Percentiles rank a stretch among this genome's conserved stretches.
phyloP scores from a whole-genome alignment of 768 basidiomycete genomes.

The Hericium erinaceus region DNA sequence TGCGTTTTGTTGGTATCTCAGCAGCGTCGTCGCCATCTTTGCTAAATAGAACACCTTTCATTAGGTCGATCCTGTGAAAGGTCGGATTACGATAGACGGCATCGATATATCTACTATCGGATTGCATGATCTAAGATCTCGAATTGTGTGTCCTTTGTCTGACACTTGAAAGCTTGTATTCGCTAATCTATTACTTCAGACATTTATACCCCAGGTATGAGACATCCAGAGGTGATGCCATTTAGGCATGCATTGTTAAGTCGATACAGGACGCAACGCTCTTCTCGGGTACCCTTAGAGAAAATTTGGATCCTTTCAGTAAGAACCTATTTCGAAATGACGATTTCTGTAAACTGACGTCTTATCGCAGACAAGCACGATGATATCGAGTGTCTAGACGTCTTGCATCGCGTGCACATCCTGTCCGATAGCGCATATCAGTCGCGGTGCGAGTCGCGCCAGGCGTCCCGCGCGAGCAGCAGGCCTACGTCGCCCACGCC shows the following conservation, averaged over 20 bases:
- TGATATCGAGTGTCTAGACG: slow-evolving; percentile 74
- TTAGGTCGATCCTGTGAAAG: slow-evolving; percentile 65
- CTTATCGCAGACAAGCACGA: slow-evolving; percentile 51
- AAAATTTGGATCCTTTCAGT: slow-evolving; percentile 70
- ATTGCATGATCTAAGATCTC: slow-evolving; percentile 68
- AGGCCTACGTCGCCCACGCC: slow-evolving; percentile 24
- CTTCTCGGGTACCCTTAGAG: slow-evolving; percentile 72
- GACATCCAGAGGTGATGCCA: neutral
- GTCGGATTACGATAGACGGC: slow-evolving; percentile 76
- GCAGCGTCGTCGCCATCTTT: neutral
- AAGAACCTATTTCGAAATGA: slow-evolving; percentile 6
- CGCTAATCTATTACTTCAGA: slow-evolving; percentile 30
- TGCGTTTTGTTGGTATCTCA: slow-evolving; percentile 59
- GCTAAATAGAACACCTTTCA: neutral
- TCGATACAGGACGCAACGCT: slow-evolving; percentile 46
- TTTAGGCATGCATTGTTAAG: neutral
- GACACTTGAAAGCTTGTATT: neutral
- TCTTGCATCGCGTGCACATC: slow-evolving; percentile 74
- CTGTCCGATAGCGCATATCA: slow-evolving; percentile 39
- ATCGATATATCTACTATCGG: slow-evolving; percentile 85
- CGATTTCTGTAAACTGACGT: neutral
- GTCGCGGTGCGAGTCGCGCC: slow-evolving; percentile 42
- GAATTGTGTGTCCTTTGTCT: slow-evolving; percentile 38
- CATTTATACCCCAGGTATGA: slow-evolving; percentile 53
- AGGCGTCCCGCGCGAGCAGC: slow-evolving; percentile 38